Evolutionary conservation across 2,329 filamentous ascomycete species (phyloP).

Genomic region (Fusarium vanettenii): DNA sequence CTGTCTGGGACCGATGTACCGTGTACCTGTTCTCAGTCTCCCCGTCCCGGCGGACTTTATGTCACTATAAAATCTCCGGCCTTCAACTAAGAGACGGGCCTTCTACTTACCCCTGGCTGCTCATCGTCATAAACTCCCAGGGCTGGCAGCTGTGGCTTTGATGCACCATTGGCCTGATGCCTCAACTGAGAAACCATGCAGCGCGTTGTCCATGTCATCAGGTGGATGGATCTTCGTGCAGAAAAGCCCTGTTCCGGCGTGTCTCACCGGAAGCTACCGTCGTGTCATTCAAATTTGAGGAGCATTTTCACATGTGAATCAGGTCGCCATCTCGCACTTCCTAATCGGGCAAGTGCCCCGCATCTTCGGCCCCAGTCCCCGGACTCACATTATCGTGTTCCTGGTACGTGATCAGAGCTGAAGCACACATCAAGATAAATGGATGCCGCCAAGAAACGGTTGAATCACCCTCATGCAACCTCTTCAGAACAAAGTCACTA

Average conservation of each 20-base stretch:
- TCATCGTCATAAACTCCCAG: constrained; percentile 1
- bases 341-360: constrained; percentile 12
- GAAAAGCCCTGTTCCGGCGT: not conserved
- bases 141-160: not conserved
- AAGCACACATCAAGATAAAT: constrained; percentile 19
- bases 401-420: constrained; percentile 20
- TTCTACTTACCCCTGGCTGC: not conserved
- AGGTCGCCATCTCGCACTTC: not conserved
- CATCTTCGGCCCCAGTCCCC: constrained; percentile 26
- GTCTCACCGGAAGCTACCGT: not conserved
- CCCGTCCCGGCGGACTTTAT: constrained; percentile 6
- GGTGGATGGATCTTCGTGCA: not conserved
- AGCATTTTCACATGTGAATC: constrained; percentile 31
- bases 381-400: constrained; percentile 5
- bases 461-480: constrained; percentile 17
- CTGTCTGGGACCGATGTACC: constrained; percentile 4
- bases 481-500: constrained; percentile 13
- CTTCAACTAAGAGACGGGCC: not conserved
- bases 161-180: not conserved
- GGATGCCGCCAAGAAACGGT: constrained; percentile 28
- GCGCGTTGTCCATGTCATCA: not conserved
- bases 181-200: not conserved
- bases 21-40: not conserved
- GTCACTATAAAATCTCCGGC: constrained; percentile 3
- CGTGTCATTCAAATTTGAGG: not conserved